These are phyloP conservation scores for Globisporangium sylvaticum DNA, from an alignment of 352 stramenopile species.

Conservation along the genomic window DNA sequence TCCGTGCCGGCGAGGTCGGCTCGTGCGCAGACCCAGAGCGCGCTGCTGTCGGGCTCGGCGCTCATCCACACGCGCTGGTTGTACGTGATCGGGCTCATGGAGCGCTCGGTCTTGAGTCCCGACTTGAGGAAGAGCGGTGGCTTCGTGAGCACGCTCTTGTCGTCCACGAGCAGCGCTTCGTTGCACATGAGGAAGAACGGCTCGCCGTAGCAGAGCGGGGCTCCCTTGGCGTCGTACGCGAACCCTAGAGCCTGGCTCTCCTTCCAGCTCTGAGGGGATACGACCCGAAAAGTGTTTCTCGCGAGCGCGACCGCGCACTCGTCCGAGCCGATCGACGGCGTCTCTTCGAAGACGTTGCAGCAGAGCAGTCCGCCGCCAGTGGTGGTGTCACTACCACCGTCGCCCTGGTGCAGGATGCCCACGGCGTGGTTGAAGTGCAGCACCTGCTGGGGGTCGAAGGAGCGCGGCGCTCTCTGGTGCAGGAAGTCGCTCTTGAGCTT, in stretches of 20 bases:
- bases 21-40: constrained; percentile 65
- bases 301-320: constrained; percentile 64
- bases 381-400: constrained; percentile 17
- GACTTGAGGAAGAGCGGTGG: constrained; percentile 82
- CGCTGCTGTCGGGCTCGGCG: constrained; percentile 55
- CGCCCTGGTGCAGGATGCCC: constrained; percentile 47
- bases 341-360: constrained; percentile 84
- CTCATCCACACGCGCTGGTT: constrained; percentile 77
- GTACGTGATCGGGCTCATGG: constrained; percentile 86
- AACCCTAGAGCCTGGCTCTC: constrained; percentile 28
- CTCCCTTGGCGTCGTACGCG: constrained; percentile 14
- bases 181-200: constrained; percentile 82
- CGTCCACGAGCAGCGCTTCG: constrained; percentile 70
- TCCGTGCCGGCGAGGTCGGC: constrained; percentile 60
- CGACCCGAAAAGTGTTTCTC: constrained; percentile 66
- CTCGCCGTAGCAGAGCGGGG: constrained; percentile 68
- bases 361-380: constrained; percentile 24
- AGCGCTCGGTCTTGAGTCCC: constrained; percentile 72
- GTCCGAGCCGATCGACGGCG: constrained; percentile 66
- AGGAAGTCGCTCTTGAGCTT: constrained; percentile 77
- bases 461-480: constrained; percentile 57
- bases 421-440: constrained; percentile 62
- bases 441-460: constrained; percentile 30
- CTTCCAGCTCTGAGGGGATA: constrained; percentile 45
- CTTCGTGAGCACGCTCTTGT: constrained; percentile 66